Base-by-base conservation (phyloP, 1,139 yeast genomes). In the Starmera stellimalicola region DNA sequence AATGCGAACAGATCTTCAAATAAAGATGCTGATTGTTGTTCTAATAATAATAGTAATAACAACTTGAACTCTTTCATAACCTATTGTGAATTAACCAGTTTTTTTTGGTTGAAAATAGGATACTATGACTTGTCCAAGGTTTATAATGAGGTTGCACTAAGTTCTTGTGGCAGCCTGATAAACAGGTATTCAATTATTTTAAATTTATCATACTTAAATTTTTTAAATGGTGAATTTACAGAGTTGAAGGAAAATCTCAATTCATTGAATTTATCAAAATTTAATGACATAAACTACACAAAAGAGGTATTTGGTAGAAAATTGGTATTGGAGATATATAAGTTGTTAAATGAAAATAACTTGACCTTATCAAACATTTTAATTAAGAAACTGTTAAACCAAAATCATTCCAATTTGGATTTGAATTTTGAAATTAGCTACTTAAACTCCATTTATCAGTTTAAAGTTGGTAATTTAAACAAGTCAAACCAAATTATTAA, bases 31-130 rank as follows among this genome's bases (percentile, higher is more conserved):
- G n/a, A n/a, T n/a, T n/a, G n/a, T n/a, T n/a, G n/a, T n/a, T n/a
- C n/a, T n/a, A n/a, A n/a, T n/a, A n/a, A n/a, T n/a, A n/a, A n/a
- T n/a, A n/a, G n/a, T n/a, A n/a, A n/a, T n/a, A n/a, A n/a, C n/a
- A n/a, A n/a, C 4, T 12, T 41, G 4, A 27, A 67, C 1, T 44
- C 64, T 1, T 72, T 75, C 40, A 58, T 68, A 9, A 64, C 65
- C 32, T 62, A 70, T 15, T 62, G 70, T 36, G 73, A 66, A 30
- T 47, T 71, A 39, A 57, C 59, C 3, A 60, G 74, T 1, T 52
- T 69, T 1, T 58, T 70, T 20, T 77, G 82, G 81, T 47, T 57
- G 18, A 55, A 74, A 38, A 58, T 68, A 8, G 82, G 82, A 0
- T 60, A 61, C 35, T 60, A 62, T 3, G 52, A 58, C 6, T 50